Percentiles rank a stretch among this genome's conserved stretches.
Conservation (phyloP, 192 early-diverging fungal species). For the Coemansia sp. region DNA sequence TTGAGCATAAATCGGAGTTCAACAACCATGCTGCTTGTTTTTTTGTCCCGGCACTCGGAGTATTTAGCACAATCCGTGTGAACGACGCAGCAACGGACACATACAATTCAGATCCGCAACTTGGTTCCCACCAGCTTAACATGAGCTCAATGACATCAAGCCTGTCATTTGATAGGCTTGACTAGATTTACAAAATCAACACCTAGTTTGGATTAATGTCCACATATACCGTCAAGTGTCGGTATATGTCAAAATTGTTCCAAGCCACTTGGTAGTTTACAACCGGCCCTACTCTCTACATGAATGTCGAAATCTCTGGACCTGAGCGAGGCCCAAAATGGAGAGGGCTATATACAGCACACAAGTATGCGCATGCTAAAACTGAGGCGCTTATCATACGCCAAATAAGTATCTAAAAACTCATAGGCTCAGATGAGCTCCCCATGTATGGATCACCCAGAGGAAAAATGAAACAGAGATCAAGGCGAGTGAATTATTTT, state of each 20-base stretch:
- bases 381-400: too few relatives aligned
- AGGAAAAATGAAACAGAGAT: not conserved
- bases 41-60: not conserved
- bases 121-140: not conserved
- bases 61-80: constrained; percentile 8
- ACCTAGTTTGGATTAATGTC: not conserved
- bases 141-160: not conserved
- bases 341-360: too few relatives aligned
- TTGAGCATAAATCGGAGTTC: not conserved
- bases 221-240: not conserved
- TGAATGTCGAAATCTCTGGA: not conserved
- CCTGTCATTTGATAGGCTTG: not conserved
- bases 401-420: too few relatives aligned
- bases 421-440: too few relatives aligned
- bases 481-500: not conserved
- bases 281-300: not conserved
- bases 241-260: not conserved
- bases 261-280: not conserved
- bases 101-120: not conserved
- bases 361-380: too few relatives aligned
- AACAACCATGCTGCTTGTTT: not conserved
- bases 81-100: not conserved
- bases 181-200: not conserved
- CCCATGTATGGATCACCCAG: not conserved
- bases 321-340: too few relatives aligned